Base-by-base conservation (phyloP, 305 asterid species). In the Fraxinus latifolia region DNA sequence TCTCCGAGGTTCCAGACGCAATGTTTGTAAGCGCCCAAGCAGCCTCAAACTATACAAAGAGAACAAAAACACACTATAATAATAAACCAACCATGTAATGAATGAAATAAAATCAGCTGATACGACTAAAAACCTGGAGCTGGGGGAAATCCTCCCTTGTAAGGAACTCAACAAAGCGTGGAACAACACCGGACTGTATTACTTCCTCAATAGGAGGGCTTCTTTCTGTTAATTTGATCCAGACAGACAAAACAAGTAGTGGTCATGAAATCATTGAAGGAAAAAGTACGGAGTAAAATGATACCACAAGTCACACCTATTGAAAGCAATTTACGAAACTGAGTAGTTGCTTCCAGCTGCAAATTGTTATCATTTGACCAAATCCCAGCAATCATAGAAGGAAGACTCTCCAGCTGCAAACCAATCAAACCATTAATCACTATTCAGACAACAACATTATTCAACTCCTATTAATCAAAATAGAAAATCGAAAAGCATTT, bases 11-110 rank as follows among this genome's bases (percentile, higher is more conserved):
- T 67, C 98, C 98, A 82, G 98, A 92, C 3, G 98, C 98, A 87
- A 95, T 93, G 82, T 95, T 95, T 33, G 98, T 95, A 70, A 95
- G 94, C 5, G 98, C 98, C 98, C 98, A 95, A 77, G 98, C 98
- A 85, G 98, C 93, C 88, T 95, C 97, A 84, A 95, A 95, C 98
- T 93, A 87, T 39, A 88, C 27, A 71, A 80, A 83, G 76, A 60
- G 19, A 74, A 77, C n/a, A 72, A 68, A 83, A 80, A 31, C 7
- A 53, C 50, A 83, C 74, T 9, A 32, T 31, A 65, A 27, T 2
- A 53, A 8, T 47, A 58, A 7, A 74, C 29, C 84, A 85, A 53
- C 33, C 19, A 70, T 42, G 31, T 17, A 50, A 34, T 53, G n/a
- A 77, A 36, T 14, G 44, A 36, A 72, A 21, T 42, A 42, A 58